Evolutionary conservation across 2,329 filamentous ascomycete genomes (phyloP).

Genomic region (Botrytis fabae): DNA sequence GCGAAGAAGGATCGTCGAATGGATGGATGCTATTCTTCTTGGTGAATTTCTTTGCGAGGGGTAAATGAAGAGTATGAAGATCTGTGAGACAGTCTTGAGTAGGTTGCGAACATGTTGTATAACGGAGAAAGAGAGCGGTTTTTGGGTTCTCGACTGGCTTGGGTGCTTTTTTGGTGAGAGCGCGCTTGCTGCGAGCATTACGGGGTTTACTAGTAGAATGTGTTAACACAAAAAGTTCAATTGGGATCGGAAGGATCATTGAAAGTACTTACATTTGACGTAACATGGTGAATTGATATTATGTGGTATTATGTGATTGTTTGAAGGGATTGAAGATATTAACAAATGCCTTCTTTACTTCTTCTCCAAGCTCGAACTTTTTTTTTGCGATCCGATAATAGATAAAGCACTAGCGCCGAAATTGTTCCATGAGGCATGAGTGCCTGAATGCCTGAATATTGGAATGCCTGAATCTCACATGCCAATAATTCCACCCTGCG

Average conservation of each 20-base stretch:
- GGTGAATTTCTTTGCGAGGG: slow-evolving; percentile 83
- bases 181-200: slow-evolving; percentile 89
- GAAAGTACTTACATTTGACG: slow-evolving; percentile 39
- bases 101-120: slow-evolving; percentile 79
- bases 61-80: slow-evolving; percentile 79
- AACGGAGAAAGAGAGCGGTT: slow-evolving; percentile 83
- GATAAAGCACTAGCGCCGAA: slow-evolving; percentile 24
- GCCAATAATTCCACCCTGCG: slow-evolving; percentile 23
- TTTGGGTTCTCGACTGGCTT: slow-evolving; percentile 90
- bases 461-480: slow-evolving; percentile 28
- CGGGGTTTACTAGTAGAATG: slow-evolving; percentile 58
- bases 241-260: neutral
- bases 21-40: slow-evolving; percentile 97
- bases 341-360: slow-evolving; percentile 25
- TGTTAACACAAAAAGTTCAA: neutral
- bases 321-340: slow-evolving; percentile 22
- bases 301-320: slow-evolving; percentile 23
- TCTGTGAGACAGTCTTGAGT: slow-evolving; percentile 83
- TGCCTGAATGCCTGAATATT: neutral
- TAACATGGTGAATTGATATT: slow-evolving; percentile 39
- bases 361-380: slow-evolving; percentile 25
- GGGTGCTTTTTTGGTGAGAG: slow-evolving; percentile 88
- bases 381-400: slow-evolving; percentile 30
- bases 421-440: neutral
- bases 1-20: slow-evolving; percentile 82